phyloP scores from a whole-genome alignment of 148 eudicot genomes.

The Silene latifolia region DNA sequence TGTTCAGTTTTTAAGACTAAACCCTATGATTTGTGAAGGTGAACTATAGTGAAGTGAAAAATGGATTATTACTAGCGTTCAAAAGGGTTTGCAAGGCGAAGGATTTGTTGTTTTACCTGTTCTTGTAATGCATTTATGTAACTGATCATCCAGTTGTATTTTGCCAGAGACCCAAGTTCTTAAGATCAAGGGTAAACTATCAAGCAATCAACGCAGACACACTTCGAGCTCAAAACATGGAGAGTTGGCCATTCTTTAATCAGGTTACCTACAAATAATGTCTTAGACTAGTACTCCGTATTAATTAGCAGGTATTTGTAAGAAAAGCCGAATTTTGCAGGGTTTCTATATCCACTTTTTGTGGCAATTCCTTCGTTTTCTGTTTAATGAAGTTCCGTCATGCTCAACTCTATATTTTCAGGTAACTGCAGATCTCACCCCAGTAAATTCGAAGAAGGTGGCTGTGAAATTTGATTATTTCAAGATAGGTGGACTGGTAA shows the following conservation, averaged over 20 bases:
- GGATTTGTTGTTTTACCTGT: background rate
- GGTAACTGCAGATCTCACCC: slow-evolving; percentile 91
- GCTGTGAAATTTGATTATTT: slow-evolving; percentile 87
- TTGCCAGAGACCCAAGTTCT: slow-evolving; percentile 69
- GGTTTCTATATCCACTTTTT: background rate
- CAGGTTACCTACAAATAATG: slow-evolving; percentile 38
- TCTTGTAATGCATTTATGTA: background rate
- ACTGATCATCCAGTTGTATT: slow-evolving; percentile 22
- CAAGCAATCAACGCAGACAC: slow-evolving; percentile 84
- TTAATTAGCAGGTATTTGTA: background rate
- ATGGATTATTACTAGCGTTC: too few relatives aligned
- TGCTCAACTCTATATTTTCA: slow-evolving; percentile 21
- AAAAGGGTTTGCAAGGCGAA: background rate
- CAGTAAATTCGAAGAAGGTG: slow-evolving; percentile 80
- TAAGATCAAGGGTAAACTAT: slow-evolving; percentile 64
- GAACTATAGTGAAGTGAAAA: too few relatives aligned
- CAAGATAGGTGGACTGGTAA: slow-evolving; percentile 83
- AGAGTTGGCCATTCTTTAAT: slow-evolving; percentile 75
- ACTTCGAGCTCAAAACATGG: slow-evolving; percentile 86
- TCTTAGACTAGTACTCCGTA: background rate
- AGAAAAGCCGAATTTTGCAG: background rate
- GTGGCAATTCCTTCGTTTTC: background rate
- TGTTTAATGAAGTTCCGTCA: background rate
- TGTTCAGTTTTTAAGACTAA: too few relatives aligned
- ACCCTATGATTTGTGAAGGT: too few relatives aligned